Percentiles rank a stretch among this genome's conserved stretches.
Evolutionary conservation across 768 basidiomycete species (phyloP).

Genomic region (Peribolospora kevripleyi): DNA sequence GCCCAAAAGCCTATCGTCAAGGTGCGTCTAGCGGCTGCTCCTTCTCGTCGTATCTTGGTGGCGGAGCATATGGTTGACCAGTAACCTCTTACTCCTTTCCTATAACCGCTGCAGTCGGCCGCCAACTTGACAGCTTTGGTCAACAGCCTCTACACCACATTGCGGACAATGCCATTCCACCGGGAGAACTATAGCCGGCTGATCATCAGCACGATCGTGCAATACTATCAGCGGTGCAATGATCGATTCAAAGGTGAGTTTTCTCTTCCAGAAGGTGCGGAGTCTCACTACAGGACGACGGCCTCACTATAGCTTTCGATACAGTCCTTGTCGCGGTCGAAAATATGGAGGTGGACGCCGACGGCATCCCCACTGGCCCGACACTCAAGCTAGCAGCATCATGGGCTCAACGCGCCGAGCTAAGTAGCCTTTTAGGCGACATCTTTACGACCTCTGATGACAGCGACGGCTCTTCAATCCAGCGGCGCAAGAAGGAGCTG

Average conservation of each 20-base stretch:
- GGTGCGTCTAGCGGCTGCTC: conserved; percentile 21
- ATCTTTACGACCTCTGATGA: no score
- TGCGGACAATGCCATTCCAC: conserved; percentile 76
- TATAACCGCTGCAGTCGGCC: conserved; percentile 34
- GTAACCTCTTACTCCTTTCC: not conserved
- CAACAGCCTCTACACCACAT: conserved; percentile 76
- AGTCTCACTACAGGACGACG: no score
- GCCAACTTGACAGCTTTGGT: conserved; percentile 68
- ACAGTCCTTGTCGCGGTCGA: not conserved
- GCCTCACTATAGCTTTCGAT: not conserved
- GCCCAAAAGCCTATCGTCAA: conserved; percentile 55
- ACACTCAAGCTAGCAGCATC: conserved; percentile 24
- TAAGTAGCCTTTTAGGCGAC: no score
- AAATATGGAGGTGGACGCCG: not conserved
- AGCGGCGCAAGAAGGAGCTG: conserved; percentile 21
- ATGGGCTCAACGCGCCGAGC: not conserved
- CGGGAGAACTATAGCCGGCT: conserved; percentile 82
- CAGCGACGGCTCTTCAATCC: no score
- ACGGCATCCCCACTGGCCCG: conserved; percentile 16
- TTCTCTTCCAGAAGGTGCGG: conserved; percentile 12
- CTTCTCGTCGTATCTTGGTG: not conserved
- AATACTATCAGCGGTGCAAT: conserved; percentile 85
- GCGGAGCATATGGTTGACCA: not conserved
- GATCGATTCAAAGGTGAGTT: conserved; percentile 60
- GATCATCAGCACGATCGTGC: conserved; percentile 77